These are phyloP conservation scores for Mycena crocata DNA, from an alignment of 768 basidiomycete species.

Conservation along the genomic window DNA sequence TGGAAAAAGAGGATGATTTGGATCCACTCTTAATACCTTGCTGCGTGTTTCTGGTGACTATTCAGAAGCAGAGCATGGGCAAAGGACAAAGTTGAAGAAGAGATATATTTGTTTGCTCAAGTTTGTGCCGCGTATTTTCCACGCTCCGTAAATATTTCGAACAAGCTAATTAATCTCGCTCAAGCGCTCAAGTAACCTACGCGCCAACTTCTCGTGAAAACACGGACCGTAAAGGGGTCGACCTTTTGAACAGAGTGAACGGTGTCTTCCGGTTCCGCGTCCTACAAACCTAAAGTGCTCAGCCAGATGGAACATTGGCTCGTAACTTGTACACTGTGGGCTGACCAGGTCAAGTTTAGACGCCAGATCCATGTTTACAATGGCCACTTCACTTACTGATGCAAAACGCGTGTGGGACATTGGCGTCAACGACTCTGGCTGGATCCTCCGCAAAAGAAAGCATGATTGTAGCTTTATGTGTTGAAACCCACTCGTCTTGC, in stretches of 20 bases:
- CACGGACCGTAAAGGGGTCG: no score
- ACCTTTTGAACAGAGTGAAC: no score
- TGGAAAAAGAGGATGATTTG: background rate
- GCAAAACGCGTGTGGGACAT: slow-evolving; percentile 76
- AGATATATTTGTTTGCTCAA: background rate
- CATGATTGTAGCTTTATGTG: slow-evolving; percentile 60
- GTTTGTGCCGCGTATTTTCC: background rate
- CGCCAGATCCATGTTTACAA: background rate
- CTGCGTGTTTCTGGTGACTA: background rate
- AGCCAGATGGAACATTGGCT: slow-evolving; percentile 51
- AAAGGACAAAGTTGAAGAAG: background rate
- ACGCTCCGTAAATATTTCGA: background rate
- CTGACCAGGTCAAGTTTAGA: slow-evolving; percentile 42
- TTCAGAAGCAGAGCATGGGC: background rate
- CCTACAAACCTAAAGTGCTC: background rate
- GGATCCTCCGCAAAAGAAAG: slow-evolving; percentile 49
- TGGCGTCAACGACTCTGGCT: slow-evolving; percentile 56
- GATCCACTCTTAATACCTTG: slow-evolving; percentile 1
- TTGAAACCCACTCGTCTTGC: slow-evolving; percentile 77
- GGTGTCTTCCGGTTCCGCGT: no score
- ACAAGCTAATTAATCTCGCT: no score
- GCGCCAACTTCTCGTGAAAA: background rate
- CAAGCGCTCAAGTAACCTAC: background rate
- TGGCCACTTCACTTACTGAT: slow-evolving; percentile 62
- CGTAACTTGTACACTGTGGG: slow-evolving; percentile 64